phyloP scores from a whole-genome alignment of 352 stramenopile genomes.

The Pythium volutum region DNA sequence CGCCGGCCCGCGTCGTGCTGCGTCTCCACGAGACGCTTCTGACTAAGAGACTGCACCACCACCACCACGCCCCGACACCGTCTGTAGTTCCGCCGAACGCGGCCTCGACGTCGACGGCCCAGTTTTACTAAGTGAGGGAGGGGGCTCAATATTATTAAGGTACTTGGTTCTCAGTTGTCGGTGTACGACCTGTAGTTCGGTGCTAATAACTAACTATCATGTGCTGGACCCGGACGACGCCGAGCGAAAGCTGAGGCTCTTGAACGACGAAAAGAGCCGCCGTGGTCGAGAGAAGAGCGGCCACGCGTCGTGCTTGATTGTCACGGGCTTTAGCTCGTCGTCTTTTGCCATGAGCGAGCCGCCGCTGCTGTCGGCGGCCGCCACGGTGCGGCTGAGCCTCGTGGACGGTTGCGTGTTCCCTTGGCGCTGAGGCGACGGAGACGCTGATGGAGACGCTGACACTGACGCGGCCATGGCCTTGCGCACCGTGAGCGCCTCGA shows the following conservation, averaged over 20 bases:
- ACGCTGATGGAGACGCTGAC: neutral
- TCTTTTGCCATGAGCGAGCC: neutral
- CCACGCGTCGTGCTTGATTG: slow-evolving; percentile 35
- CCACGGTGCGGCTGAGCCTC: too few relatives aligned
- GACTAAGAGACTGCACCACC: slow-evolving; percentile 29
- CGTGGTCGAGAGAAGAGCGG: slow-evolving; percentile 50
- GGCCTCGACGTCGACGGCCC: neutral
- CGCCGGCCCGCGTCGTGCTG: slow-evolving; percentile 4
- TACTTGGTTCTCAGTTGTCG: neutral
- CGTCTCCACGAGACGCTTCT: slow-evolving; percentile 27
- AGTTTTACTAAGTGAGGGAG: slow-evolving; percentile 9
- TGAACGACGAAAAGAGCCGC: slow-evolving; percentile 64
- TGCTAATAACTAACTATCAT: neutral
- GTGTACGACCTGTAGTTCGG: too few relatives aligned
- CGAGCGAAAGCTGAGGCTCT: slow-evolving; percentile 42
- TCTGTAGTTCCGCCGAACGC: neutral
- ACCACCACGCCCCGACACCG: neutral
- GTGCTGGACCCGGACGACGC: slow-evolving; percentile 15
- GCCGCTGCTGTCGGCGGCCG: too few relatives aligned
- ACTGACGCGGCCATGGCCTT: slow-evolving; percentile 1
- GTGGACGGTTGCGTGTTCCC: too few relatives aligned
- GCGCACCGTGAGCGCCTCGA: slow-evolving; percentile 25
- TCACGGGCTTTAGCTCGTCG: neutral
- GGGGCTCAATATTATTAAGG: neutral
- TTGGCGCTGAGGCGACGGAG: too few relatives aligned